Conservation (phyloP, 1,284 basidiomycete species). For the Neolentinus lepideus region DNA sequence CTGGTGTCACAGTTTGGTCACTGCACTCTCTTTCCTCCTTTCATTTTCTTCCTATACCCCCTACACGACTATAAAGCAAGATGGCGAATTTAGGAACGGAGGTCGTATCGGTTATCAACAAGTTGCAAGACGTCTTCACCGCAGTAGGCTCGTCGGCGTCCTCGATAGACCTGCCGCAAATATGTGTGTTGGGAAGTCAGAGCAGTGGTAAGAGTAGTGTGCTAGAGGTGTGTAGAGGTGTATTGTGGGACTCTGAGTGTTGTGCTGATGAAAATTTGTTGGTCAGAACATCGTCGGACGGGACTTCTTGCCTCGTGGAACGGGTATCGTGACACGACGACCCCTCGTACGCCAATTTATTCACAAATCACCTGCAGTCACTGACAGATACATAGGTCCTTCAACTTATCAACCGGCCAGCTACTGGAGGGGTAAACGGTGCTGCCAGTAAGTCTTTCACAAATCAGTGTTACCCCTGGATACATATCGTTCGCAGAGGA, state of each 20-base stretch:
- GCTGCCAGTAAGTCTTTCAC: constrained; percentile 23
- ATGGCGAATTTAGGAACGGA: constrained; percentile 71
- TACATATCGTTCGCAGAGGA: background rate
- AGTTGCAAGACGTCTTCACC: constrained; percentile 79
- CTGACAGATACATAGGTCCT: constrained; percentile 46
- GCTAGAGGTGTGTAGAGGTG: constrained; percentile 51
- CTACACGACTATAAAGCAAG: constrained; percentile 3
- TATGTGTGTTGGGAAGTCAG: constrained; percentile 81
- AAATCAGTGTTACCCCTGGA: background rate
- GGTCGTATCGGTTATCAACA: constrained; percentile 74
- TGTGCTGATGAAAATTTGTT: constrained; percentile 1
- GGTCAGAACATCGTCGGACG: constrained; percentile 91
- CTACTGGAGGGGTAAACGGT: constrained; percentile 41
- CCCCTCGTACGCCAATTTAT: constrained; percentile 58
- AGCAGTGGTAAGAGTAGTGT: constrained; percentile 87
- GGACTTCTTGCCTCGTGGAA: constrained; percentile 95
- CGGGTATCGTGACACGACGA: constrained; percentile 95
- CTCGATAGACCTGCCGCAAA: constrained; percentile 80
- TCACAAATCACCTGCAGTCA: constrained; percentile 7
- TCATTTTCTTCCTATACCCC: constrained; percentile 3
- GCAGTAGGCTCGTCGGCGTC: constrained; percentile 72
- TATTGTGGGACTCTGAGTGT: background rate
- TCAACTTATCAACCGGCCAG: constrained; percentile 87
- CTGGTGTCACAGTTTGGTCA: background rate
- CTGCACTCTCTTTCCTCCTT: background rate